Percentiles rank a stretch among this genome's conserved stretches.
Evolutionary conservation across 2,329 filamentous ascomycete genomes (phyloP).

Genomic region (Penicillium sclerotigenum): DNA sequence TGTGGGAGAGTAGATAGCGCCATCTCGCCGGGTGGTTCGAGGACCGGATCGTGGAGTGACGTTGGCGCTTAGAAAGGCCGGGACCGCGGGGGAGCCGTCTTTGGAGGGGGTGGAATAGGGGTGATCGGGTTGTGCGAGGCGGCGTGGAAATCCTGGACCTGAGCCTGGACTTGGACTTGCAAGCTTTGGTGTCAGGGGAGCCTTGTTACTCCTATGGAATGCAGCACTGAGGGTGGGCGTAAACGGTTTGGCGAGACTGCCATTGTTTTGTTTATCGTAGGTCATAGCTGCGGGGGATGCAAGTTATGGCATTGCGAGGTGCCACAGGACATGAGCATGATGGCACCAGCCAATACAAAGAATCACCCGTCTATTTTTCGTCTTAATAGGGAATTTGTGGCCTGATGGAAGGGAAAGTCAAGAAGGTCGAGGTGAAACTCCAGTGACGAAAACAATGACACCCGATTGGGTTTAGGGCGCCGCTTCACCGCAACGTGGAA

Average conservation of each 20-base stretch:
- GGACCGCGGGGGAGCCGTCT: slow-evolving; percentile 53
- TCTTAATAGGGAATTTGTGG: slow-evolving; percentile 12
- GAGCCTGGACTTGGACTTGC: slow-evolving; percentile 39
- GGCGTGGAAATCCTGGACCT: slow-evolving; percentile 28
- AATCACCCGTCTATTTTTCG: background rate
- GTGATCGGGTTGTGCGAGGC: slow-evolving; percentile 34
- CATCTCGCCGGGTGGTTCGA: slow-evolving; percentile 69
- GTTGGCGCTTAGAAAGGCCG: slow-evolving; percentile 62
- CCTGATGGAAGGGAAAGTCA: slow-evolving; percentile 4
- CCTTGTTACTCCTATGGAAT: slow-evolving; percentile 54
- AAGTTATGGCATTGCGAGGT: slow-evolving; percentile 48
- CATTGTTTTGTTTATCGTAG: slow-evolving; percentile 52
- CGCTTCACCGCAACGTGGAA: slow-evolving; percentile 25
- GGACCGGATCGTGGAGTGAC: slow-evolving; percentile 75
- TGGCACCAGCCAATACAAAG: slow-evolving; percentile 23
- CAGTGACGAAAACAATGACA: slow-evolving; percentile 25
- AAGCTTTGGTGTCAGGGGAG: slow-evolving; percentile 59
- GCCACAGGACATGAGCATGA: slow-evolving; percentile 33
- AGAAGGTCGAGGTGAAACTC: slow-evolving; percentile 12
- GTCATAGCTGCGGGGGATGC: slow-evolving; percentile 46
- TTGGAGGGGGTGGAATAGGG: slow-evolving; percentile 34
- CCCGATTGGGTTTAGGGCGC: slow-evolving; percentile 29
- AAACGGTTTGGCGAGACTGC: slow-evolving; percentile 55
- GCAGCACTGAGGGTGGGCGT: slow-evolving; percentile 67
- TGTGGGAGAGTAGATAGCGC: slow-evolving; percentile 63